These are phyloP conservation scores for Scedosporium dehoogii DNA, from an alignment of 2,329 filamentous ascomycete genomes.

Conservation along the genomic window DNA sequence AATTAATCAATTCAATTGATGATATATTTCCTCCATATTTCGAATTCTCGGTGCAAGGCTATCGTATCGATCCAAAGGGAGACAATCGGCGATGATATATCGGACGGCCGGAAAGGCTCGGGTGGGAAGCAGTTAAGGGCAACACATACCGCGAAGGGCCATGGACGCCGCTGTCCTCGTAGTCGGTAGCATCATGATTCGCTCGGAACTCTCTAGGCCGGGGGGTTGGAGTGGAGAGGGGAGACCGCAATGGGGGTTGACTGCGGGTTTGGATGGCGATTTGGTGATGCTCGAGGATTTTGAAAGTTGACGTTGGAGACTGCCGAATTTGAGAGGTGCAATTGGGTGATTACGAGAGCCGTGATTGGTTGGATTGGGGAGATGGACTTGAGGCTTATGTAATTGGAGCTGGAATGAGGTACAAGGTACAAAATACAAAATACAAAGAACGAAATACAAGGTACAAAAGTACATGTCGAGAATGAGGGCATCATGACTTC, in stretches of 20 bases:
- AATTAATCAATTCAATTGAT: constrained; percentile 2
- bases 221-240: background rate
- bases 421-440: too few relatives aligned
- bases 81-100: background rate
- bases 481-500: too few relatives aligned
- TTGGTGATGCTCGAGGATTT: background rate
- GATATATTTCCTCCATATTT: background rate
- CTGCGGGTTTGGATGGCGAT: background rate
- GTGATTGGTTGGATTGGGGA: constrained; percentile 5
- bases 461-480: too few relatives aligned
- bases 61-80: background rate
- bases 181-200: constrained; percentile 2
- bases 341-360: constrained; percentile 2
- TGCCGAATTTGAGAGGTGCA: constrained; percentile 2
- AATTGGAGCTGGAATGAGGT: background rate
- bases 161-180: constrained; percentile 4
- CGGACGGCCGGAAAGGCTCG: background rate
- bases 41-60: background rate
- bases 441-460: too few relatives aligned
- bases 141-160: constrained; percentile 5
- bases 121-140: too few relatives aligned
- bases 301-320: background rate
- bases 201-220: background rate
- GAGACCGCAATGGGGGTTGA: background rate
- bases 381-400: background rate